These are phyloP conservation scores for Linnemannia elongata DNA, from an alignment of 192 early-diverging fungal species.

Conservation along the genomic window DNA sequence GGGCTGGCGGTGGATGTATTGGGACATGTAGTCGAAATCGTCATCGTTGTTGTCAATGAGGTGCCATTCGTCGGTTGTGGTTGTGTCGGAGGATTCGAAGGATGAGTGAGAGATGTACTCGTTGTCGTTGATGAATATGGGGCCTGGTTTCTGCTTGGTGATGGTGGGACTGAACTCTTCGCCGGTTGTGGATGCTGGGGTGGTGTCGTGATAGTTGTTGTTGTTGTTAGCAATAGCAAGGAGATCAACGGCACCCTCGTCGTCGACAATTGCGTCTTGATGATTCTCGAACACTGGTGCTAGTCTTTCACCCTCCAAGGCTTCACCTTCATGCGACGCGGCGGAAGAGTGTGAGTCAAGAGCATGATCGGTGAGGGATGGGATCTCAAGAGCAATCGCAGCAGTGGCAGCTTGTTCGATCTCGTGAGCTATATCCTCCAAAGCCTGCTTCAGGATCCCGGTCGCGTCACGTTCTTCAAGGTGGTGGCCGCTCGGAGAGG, in stretches of 20 bases:
- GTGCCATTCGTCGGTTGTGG: neutral
- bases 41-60: neutral
- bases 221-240: neutral
- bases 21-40: neutral
- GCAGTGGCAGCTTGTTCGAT: constrained; percentile 1
- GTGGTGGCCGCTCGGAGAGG: neutral
- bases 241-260: constrained; percentile 1
- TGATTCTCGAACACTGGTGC: neutral
- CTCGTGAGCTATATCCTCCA: neutral
- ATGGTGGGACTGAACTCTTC: too few species aligned
- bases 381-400: neutral
- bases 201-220: neutral
- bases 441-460: neutral
- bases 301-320: neutral
- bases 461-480: neutral
- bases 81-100: neutral
- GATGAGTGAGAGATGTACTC: neutral
- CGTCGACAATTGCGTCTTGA: neutral
- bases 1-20: neutral
- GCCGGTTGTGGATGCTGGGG: neutral
- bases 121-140: constrained; percentile 17
- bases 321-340: neutral
- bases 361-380: neutral
- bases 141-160: neutral
- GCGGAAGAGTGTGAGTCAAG: neutral